Evolutionary conservation across 441 rosid genomes (phyloP).

Genomic region (Euphorbia celastroides): DNA sequence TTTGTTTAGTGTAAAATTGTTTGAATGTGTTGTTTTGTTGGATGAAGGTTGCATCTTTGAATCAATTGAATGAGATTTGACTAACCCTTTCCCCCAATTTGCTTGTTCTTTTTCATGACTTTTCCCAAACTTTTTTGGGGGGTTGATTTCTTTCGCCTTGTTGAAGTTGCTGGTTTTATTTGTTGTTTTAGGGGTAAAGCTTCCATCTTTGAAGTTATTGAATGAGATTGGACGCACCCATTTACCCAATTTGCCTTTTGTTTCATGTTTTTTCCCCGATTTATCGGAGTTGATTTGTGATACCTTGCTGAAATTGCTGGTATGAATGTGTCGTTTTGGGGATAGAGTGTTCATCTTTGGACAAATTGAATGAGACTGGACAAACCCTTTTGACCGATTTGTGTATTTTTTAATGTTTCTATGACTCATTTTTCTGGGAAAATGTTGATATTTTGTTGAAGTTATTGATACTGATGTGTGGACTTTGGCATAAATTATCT

Average conservation of each 20-base stretch:
- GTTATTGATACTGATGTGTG: not conserved
- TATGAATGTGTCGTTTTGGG: constrained; percentile 10
- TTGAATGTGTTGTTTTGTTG: no score
- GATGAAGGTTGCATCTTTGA: not conserved
- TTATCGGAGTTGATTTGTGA: no score
- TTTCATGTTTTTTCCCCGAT: not conserved
- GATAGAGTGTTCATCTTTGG: not conserved
- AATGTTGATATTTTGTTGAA: not conserved
- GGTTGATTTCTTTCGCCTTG: no score
- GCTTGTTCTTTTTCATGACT: no score
- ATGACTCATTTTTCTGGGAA: not conserved
- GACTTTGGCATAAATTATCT: not conserved
- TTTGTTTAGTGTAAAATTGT: no score
- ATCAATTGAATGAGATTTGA: not conserved
- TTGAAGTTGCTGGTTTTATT: constrained; percentile 61
- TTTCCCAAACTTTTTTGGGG: no score
- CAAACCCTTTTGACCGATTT: constrained; percentile 5
- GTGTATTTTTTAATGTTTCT: not conserved
- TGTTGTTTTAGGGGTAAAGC: not conserved
- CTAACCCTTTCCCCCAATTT: not conserved
- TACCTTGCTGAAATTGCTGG: constrained; percentile 54
- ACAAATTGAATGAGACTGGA: not conserved
- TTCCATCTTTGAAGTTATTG: not conserved
- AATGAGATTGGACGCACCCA: not conserved
- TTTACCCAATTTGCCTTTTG: not conserved